Base-by-base conservation (phyloP, 2,329 filamentous ascomycete species). In the Beauveria pseudobassiana region DNA sequence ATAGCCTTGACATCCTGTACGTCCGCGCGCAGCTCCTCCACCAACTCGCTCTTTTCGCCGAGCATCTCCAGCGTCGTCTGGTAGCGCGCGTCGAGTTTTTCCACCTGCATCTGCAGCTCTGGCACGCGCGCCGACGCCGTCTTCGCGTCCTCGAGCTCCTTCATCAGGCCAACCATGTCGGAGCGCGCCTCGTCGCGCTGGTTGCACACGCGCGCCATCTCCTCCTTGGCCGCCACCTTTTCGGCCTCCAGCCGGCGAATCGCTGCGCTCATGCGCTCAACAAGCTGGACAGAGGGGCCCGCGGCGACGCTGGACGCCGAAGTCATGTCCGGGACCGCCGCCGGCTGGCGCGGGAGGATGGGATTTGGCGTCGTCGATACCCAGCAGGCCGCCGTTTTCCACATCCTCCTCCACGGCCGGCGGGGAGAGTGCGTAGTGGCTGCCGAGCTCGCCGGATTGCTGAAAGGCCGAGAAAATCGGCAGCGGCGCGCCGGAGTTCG, bases 41-140 rank as follows among this genome's bases (percentile, higher is more conserved):
- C 93, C 70, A 89, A 79, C 79, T 99, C 95, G 74, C 91, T 96
- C 83, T 96, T 96, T 82, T 99, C 95, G 1, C 95, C 95, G 62
- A 99, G 77, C 86, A 98, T 88, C 77, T 98, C 93, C 59, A 99
- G 79, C 63, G 91, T 96, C 16, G 92, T 95, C 72, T 96, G 87
- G 72, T 98, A 96, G 68, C 93, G 82, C 64, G 85, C 79, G 69
- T 90, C 87, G 65, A 97, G 78, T 48, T 85, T 83, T 30, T 76
- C 77, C 55, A 96, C 78, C 67, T 91, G 84, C 51, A 75, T 77
- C 73, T 96, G 88, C 16, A 97, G 74, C 63, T 82, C 80, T 22
- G 79, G 77, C 0, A 92, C 82, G 63, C 82, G 84, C 58, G 78
- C 74, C 16, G 86, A 83, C 2, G 84, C 83, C 2, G 75, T 76